Evolutionary conservation across 768 basidiomycete species (phyloP).

Genomic region (Termitomyces sp.): DNA sequence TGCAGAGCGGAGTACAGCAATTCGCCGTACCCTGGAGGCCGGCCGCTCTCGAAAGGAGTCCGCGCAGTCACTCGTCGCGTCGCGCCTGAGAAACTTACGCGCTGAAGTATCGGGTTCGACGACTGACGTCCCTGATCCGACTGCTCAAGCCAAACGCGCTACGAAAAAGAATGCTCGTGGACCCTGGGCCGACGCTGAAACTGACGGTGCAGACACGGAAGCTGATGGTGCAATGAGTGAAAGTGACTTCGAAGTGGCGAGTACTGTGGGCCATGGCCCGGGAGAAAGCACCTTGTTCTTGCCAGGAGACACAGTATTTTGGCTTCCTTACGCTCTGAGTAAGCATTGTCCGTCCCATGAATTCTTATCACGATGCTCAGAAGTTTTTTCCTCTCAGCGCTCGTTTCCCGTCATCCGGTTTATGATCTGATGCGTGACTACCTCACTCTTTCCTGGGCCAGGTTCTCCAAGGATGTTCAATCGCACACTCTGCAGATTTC

Average conservation of each 20-base stretch:
- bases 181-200: slow-evolving; percentile 70
- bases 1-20: slow-evolving; percentile 77
- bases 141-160: slow-evolving; percentile 48
- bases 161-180: slow-evolving; percentile 57
- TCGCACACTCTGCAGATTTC: slow-evolving; percentile 88
- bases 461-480: slow-evolving; percentile 91
- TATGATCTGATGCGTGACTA: slow-evolving; percentile 96
- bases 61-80: slow-evolving; percentile 63
- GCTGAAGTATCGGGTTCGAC: slow-evolving; percentile 43
- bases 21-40: slow-evolving; percentile 76
- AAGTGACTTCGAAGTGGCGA: slow-evolving; percentile 81
- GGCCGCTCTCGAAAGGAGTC: slow-evolving; percentile 76
- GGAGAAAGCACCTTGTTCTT: slow-evolving; percentile 87
- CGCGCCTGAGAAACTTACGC: slow-evolving; percentile 61
- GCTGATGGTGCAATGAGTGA: slow-evolving; percentile 73
- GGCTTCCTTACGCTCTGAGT: slow-evolving; percentile 93
- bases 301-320: slow-evolving; percentile 87
- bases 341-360: slow-evolving; percentile 23
- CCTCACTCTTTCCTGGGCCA: slow-evolving; percentile 92
- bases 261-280: slow-evolving; percentile 74
- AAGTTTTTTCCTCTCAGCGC: slow-evolving; percentile 35
- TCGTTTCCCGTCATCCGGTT: slow-evolving; percentile 89
- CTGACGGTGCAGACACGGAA: slow-evolving; percentile 71
- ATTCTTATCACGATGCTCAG: slow-evolving; percentile 3
- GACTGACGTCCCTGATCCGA: slow-evolving; percentile 45